Conservation (phyloP, 768 basidiomycete genomes). For the Aureoboletus auriporus region DNA sequence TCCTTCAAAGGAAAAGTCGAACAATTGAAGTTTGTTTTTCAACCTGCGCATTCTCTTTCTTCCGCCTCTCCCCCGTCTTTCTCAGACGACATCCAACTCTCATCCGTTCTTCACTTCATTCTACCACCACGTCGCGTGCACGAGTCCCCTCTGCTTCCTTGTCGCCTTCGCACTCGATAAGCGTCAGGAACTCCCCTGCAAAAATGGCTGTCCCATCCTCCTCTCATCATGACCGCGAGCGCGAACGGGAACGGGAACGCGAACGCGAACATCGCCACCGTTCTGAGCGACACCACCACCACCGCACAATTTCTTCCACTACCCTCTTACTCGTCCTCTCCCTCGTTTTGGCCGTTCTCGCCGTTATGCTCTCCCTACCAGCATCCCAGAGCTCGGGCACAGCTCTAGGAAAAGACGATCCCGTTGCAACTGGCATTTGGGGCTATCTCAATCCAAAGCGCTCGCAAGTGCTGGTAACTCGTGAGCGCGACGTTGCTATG, state of each 20-base stretch:
- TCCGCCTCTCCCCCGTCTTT: constrained; percentile 14
- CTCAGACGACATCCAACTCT: constrained; percentile 11
- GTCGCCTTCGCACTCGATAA: constrained; percentile 63
- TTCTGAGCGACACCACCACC: constrained; percentile 65
- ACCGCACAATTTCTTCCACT: constrained; percentile 85
- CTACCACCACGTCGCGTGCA: constrained; percentile 64
- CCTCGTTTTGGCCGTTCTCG: constrained; percentile 81
- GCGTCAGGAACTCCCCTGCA: constrained; percentile 44
- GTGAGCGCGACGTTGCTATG: constrained; percentile 73
- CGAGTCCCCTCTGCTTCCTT: constrained; percentile 63
- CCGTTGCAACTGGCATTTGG: constrained; percentile 52
- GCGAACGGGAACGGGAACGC: constrained; percentile 52
- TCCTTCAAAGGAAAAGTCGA: constrained; percentile 22
- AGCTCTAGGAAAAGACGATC: constrained; percentile 31
- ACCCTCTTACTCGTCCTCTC: constrained; percentile 85
- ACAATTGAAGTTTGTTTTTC: constrained; percentile 28
- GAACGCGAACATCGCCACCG: constrained; percentile 54
- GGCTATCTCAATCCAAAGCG: constrained; percentile 80
- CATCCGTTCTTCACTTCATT: constrained; percentile 6
- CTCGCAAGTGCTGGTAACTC: constrained; percentile 71
- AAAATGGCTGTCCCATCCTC: constrained; percentile 87
- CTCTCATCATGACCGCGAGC: constrained; percentile 65
- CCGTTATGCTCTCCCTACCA: constrained; percentile 86
- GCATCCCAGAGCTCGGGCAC: constrained; percentile 40
- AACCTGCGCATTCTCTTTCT: constrained; percentile 14